Base-by-base conservation (phyloP, 148 eudicot genomes). In the Gaultheria prostrata region DNA sequence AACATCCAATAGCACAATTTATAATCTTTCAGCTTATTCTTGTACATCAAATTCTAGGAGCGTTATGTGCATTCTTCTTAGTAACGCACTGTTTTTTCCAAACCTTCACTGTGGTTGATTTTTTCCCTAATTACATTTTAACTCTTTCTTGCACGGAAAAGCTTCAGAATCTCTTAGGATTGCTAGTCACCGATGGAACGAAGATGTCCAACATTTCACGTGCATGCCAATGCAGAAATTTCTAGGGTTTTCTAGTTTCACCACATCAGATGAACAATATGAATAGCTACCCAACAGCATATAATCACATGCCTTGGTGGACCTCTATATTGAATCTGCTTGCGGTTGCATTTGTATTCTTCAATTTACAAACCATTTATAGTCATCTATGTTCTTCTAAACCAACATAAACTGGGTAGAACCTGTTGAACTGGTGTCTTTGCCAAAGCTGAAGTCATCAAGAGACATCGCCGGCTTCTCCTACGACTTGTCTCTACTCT, bases 381-480 rank as follows among this genome's bases (percentile, higher is more conserved):
- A 50, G 32, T 72, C 28, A 45, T 21, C 43, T 48, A 53, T 28
- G 77, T 51, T 59, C 49, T 24, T 11, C 75, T 56, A 51, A 87
- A 24, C 24, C 61, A 63, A 69, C 72, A 14, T 43, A 39, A 51
- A 69, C 70, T 17, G 65, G 78, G 71, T 30, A 5, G 73, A 84
- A 97, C 99, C 99, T 97, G 98, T 88, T 95, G 92, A 78, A 84
- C 87, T 63, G 92, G 85, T 76, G 93, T 91, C 89, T 92, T 95
- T 77, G 99, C 99, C 89, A 95, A 89, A 90, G 98, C 98, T 88
- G 90, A 91, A 86, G 98, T 95, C 98, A 95, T 92, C 86, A 97
- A 88, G 77, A 97, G 91, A 89, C 99, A 97, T 45, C 99, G 93
- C 51, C 98, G 88, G 85, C 99, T 97, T 90, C 98, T 95, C 85